phyloP scores from a whole-genome alignment of 1,139 yeast species.

The Magnusiomyces tetraspermus region DNA sequence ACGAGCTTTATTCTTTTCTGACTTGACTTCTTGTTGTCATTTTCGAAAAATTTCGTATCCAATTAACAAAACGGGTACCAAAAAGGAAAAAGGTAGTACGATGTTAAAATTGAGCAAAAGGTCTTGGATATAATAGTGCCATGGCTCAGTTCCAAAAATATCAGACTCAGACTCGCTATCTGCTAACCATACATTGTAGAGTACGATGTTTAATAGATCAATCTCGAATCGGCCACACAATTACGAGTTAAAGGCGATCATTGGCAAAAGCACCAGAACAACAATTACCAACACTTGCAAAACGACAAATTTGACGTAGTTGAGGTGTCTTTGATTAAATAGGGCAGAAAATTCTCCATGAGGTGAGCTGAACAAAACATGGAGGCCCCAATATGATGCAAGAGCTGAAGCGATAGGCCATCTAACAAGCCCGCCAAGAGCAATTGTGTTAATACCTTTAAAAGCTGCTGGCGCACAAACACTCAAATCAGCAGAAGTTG shows the following conservation, averaged over 20 bases:
- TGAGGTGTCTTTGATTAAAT: background rate
- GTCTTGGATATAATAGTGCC: slow-evolving; percentile 61
- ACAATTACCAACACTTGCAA: slow-evolving; percentile 11
- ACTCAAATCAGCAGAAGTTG: slow-evolving; percentile 23
- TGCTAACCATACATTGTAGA: slow-evolving; percentile 72
- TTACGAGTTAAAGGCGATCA: slow-evolving; percentile 50
- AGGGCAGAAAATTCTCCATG: background rate
- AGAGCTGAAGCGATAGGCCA: slow-evolving; percentile 84
- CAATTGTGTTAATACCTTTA: slow-evolving; percentile 42
- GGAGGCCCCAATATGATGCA: slow-evolving; percentile 27
- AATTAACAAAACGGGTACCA: slow-evolving; percentile 31
- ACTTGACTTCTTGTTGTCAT: background rate
- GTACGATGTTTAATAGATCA: slow-evolving; percentile 74
- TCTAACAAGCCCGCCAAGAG: slow-evolving; percentile 68
- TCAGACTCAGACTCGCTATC: slow-evolving; percentile 68
- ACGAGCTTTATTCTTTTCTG: too few species aligned
- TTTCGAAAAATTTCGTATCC: slow-evolving; percentile 11
- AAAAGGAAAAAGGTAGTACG: slow-evolving; percentile 40
- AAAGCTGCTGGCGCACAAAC: slow-evolving; percentile 27
- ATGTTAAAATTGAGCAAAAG: slow-evolving; percentile 65
- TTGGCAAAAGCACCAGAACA: slow-evolving; percentile 19
- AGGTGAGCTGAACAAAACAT: slow-evolving; percentile 5
- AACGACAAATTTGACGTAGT: slow-evolving; percentile 5
- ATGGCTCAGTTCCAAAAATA: slow-evolving; percentile 85
- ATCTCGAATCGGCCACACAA: slow-evolving; percentile 54